phyloP scores from a whole-genome alignment of 441 rosid species.

The Populus hybrid region DNA sequence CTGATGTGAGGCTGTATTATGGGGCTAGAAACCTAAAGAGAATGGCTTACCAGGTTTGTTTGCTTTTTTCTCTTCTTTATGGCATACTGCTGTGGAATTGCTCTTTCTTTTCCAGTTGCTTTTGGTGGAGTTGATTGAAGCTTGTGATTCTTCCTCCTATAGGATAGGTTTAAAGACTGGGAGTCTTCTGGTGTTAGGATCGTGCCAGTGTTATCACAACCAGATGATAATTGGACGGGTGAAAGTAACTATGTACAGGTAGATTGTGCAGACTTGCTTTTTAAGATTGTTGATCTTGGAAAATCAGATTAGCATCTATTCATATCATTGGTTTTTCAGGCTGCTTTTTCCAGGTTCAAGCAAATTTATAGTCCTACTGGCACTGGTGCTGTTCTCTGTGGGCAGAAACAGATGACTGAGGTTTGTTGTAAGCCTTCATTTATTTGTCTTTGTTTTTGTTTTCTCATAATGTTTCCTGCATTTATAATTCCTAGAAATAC shows the following conservation, averaged over 20 bases:
- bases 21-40: conserved; percentile 91
- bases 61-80: neutral
- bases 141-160: conserved; percentile 11
- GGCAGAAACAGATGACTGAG: conserved; percentile 97
- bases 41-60: conserved; percentile 94
- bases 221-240: conserved; percentile 76
- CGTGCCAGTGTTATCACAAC: conserved; percentile 81
- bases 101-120: too few species aligned
- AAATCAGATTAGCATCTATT: conserved; percentile 1
- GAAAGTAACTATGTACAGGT: conserved; percentile 95
- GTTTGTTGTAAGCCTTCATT: conserved; percentile 30
- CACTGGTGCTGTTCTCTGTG: conserved; percentile 81
- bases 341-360: conserved; percentile 81
- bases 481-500: neutral
- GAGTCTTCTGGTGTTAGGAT: conserved; percentile 79
- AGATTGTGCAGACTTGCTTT: conserved; percentile 4
- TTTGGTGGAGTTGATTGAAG: too few species aligned
- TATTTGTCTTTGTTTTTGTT: neutral
- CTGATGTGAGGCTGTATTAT: conserved; percentile 84
- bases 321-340: conserved; percentile 39
- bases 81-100: neutral
- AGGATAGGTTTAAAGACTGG: conserved; percentile 94
- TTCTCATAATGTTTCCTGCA: neutral
- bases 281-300: neutral
- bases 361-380: conserved; percentile 46